A percentile compares a stretch with the other conserved stretches of the same genome.
These are phyloP conservation scores for Gaeumannomyces sp. DNA, from an alignment of 2,329 filamentous ascomycete genomes.

Conservation along the genomic window DNA sequence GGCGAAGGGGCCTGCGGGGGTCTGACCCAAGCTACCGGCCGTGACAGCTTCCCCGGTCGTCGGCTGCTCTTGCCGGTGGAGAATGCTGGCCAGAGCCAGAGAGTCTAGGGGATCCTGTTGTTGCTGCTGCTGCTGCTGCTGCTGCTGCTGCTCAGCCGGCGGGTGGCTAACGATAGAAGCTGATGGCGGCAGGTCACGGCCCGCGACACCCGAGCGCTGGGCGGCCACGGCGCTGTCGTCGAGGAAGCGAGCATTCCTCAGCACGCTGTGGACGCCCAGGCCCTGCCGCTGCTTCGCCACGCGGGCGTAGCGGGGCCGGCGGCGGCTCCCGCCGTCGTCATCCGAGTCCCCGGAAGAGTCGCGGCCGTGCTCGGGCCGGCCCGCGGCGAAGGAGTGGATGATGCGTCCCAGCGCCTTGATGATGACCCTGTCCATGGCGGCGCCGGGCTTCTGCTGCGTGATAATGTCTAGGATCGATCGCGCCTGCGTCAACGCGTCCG, in stretches of 20 bases:
- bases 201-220: background rate
- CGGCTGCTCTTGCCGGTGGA: background rate
- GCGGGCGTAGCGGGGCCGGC: slow-evolving; percentile 1
- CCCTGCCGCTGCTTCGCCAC: slow-evolving; percentile 2
- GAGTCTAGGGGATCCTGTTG: background rate
- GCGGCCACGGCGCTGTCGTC: slow-evolving; percentile 3
- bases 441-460: background rate
- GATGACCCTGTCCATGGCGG: background rate
- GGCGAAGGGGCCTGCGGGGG: background rate
- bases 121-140: background rate
- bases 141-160: background rate
- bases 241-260: slow-evolving; percentile 3
- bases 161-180: background rate
- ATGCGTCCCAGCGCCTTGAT: background rate
- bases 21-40: background rate
- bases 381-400: background rate
- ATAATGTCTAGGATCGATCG: background rate
- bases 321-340: background rate
- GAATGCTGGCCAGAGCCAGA: background rate
- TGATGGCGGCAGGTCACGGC: background rate
- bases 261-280: background rate
- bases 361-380: background rate
- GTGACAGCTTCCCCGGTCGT: background rate
- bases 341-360: background rate
- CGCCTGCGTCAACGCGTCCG: background rate